Base-by-base conservation (phyloP, 2,329 filamentous ascomycete species). In the Teratosphaeria viscida region DNA sequence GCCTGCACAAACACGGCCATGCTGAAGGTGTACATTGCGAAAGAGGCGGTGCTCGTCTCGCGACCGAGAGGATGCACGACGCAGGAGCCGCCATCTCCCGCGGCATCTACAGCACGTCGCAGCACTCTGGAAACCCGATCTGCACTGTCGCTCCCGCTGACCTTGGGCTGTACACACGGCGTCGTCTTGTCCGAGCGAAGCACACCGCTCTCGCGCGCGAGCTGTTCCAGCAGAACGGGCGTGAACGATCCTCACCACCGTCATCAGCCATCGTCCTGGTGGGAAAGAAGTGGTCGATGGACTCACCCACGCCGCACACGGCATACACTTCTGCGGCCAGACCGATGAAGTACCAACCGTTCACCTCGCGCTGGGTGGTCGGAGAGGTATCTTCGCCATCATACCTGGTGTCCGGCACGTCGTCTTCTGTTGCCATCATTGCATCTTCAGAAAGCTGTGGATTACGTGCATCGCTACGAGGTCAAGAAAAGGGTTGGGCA, bases 21-120 rank as follows among this genome's bases (percentile, higher is more conserved):
- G 61, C 91, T 95, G 75, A 99, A 99, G 1, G 91, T 96, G 76
- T 97, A 97, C 90, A 97, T 95, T 72, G 91, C 92, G 73, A 97
- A 96, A 73, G 89, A 95, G 37, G 92, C 92, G 0, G 92, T 96
- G 75, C 97, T 97, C 76, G 99, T 87, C 69, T 95, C 87, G 61
- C 88, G 74, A 5, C 92, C 92, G 27, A 95, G 77, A 5, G 97
- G 79, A 64, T 87, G 84, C 60, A 97, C 85, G 61, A 97, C 79
- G 71, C 94, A 99, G 72, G 90, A 76, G 85, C 92, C 85, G 57
- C 23, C 43, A 57, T 95, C 90, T 2, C 26, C 43, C 5, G 64
- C 16, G 10, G 32, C 32, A 12, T 56, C 35, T 6, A 16, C 55
- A 39, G 12, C 14, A 14, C 55, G 27, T 27, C 27, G 35, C 16